Base-by-base conservation (phyloP, 495 filamentous ascomycete species). In the Paragyromitra xinjiangensis region DNA sequence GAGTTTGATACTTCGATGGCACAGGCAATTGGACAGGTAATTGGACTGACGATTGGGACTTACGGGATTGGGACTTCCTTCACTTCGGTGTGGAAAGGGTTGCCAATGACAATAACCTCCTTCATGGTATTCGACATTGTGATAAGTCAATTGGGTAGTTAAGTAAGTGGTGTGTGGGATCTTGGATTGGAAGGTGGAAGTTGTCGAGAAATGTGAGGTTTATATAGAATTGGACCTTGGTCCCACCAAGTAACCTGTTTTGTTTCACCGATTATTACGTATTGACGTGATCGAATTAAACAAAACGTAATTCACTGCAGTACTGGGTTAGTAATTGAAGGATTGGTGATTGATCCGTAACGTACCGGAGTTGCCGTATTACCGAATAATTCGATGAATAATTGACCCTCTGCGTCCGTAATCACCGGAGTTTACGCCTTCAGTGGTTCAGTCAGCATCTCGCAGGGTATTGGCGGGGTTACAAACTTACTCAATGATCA, bases 1-100 rank as follows among this genome's bases (percentile, higher is more conserved):
- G 42, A 67, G 29, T 22, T 37, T 56, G 39, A 39, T 69, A 9
- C 24, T 7, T 14, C 16, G 19, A 42, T 50, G n/a, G 26, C 11
- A 22, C 11, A 12, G 12, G 7, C 40, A 26, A 14, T 11, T n/a
- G n/a, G n/a, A n/a, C n/a, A n/a, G n/a, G n/a, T n/a, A n/a, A n/a
- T n/a, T n/a, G n/a, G n/a, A n/a, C n/a, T n/a, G n/a, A n/a, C n/a
- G n/a, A n/a, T n/a, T 34, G 48, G 7, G 29, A 44, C 62, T 58
- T 67, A 79, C 75, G 75, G 77, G 44, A 79, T 79, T 4, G 75
- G 63, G 14, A 48, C 29, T 8, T 78, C 68, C 6, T 37, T 64
- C 16, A 69, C 45, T 22, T 79, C 55, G 1, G 59, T 1, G n/a
- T 22, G 34, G 50, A 78, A 39, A 11, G 76, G 73, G 16, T 64